Evolutionary conservation across 352 stramenopile species (phyloP), one percentile per base, ranked within the genome.

Genomic region (Lagenidium giganteum): DNA sequence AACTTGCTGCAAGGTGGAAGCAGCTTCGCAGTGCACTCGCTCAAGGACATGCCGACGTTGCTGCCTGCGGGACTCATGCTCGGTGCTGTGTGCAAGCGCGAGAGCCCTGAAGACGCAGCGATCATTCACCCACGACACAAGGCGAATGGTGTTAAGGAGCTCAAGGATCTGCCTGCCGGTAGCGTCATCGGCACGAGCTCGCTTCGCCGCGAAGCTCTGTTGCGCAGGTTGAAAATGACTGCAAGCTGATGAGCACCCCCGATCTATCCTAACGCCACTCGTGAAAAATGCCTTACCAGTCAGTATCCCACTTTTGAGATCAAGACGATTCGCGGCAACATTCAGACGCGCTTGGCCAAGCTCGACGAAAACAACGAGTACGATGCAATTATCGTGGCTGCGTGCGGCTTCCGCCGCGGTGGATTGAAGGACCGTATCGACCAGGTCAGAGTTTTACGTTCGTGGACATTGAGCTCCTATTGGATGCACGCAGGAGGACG

Each of bases 21-120:
- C 34, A 77, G 81, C 47, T 88, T 93, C n/a, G 84, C 82, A 1
- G 84, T 95, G 14, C 84, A 95, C 57, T 95, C 78, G 25, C 64
- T 95, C 12, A 95, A 95, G 51, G 84, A 95, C 43, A 93, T 95
- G 82, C 82, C 84, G 5, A 95, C 82, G 43, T 73, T 58, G 28
- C 69, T 95, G 9, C 84, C 84, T 1, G 33, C 70, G 7, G 82
- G 80, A 7, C 78, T 95, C 26, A 67, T 93, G 38, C 66, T 95
- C 20, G 82, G 56, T 25, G 81, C 73, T 16, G 91, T 95, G 46
- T 82, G 67, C 38, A 81, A 91, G 57, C 80, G 84, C 18, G 81
- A 91, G 53, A 89, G 73, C 42, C 82, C 84, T 5, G 70, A 90
- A 35, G 84, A 95, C 52, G 80, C 76, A 0, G 74, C 72, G 6